Conservation (phyloP, 768 basidiomycete genomes). For the Lactarius vividus region DNA sequence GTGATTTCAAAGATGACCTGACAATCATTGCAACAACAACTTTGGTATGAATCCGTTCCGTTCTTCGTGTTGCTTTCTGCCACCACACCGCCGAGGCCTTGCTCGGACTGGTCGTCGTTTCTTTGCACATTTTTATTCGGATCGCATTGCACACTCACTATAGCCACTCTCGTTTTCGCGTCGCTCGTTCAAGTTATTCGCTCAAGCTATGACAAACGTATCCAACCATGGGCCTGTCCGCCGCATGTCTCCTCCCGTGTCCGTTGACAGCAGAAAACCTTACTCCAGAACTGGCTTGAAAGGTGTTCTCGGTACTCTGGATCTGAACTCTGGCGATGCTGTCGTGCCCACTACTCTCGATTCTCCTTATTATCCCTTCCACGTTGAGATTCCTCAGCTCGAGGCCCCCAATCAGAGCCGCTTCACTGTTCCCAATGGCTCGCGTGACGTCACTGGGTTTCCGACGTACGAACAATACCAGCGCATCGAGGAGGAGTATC, state of each 20-base stretch:
- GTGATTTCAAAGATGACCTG: conserved; percentile 13
- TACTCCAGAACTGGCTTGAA: conserved; percentile 23
- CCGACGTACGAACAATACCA: conserved; percentile 27
- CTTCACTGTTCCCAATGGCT: conserved; percentile 1
- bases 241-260: conserved; percentile 20
- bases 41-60: conserved; percentile 19
- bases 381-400: conserved; percentile 20
- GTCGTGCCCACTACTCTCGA: conserved; percentile 13
- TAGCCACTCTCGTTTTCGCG: conserved; percentile 10
- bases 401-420: conserved; percentile 16
- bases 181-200: conserved; percentile 16
- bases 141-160: conserved; percentile 20
- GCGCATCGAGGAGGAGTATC: conserved; percentile 25
- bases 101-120: conserved; percentile 11
- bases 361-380: conserved; percentile 23
- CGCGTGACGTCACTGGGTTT: conserved; percentile 24
- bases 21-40: not conserved
- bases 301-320: conserved; percentile 23
- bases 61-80: conserved; percentile 23
- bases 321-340: conserved; percentile 22
- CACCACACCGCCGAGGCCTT: conserved; percentile 16
- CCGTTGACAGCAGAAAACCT: conserved; percentile 21
- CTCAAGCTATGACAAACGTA: conserved; percentile 23
- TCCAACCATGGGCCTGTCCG: conserved; percentile 24
- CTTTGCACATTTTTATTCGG: conserved; percentile 2